A percentile compares a stretch with the other conserved stretches of the same genome.
These are phyloP conservation scores for Mucor circinelloides DNA, from an alignment of 371 early-diverging fungal genomes.

Conservation along the genomic window DNA sequence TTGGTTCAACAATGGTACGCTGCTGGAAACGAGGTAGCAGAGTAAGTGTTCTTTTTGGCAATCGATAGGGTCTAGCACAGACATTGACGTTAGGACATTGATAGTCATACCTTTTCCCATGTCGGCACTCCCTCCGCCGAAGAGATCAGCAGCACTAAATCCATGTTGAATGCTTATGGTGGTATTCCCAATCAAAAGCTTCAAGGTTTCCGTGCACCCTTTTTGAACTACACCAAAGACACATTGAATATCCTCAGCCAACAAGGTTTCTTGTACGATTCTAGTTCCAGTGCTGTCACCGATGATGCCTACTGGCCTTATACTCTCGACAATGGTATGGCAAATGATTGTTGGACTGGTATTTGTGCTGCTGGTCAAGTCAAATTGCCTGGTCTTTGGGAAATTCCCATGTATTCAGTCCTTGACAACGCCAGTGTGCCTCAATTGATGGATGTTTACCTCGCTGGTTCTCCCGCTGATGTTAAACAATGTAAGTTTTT, in stretches of 20 bases:
- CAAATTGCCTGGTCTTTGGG: conserved; percentile 69
- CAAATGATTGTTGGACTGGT: conserved; percentile 68
- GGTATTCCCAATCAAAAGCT: conserved; percentile 70
- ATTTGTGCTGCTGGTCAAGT: conserved; percentile 43
- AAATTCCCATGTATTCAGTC: conserved; percentile 67
- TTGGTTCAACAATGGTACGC: conserved; percentile 72
- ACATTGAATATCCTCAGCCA: conserved; percentile 52
- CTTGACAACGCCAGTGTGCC: conserved; percentile 39
- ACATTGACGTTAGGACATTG: not conserved
- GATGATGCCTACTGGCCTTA: conserved; percentile 70
- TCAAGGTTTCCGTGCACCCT: conserved; percentile 71
- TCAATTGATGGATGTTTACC: conserved; percentile 72
- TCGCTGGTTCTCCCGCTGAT: conserved; percentile 49
- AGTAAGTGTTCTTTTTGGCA: conserved; percentile 31
- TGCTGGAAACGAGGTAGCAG: conserved; percentile 69
- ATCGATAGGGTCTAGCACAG: not conserved
- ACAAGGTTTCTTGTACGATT: conserved; percentile 67
- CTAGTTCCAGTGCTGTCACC: conserved; percentile 55
- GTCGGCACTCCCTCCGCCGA: conserved; percentile 44
- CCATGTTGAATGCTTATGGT: conserved; percentile 59
- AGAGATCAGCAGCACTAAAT: conserved; percentile 59
- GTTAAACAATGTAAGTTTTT: conserved; percentile 30
- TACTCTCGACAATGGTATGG: conserved; percentile 71
- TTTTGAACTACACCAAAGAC: conserved; percentile 60
- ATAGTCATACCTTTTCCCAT: conserved; percentile 66